Evolutionary conservation across 441 rosid species (phyloP).

Genomic region (Populus trichocarpa): DNA sequence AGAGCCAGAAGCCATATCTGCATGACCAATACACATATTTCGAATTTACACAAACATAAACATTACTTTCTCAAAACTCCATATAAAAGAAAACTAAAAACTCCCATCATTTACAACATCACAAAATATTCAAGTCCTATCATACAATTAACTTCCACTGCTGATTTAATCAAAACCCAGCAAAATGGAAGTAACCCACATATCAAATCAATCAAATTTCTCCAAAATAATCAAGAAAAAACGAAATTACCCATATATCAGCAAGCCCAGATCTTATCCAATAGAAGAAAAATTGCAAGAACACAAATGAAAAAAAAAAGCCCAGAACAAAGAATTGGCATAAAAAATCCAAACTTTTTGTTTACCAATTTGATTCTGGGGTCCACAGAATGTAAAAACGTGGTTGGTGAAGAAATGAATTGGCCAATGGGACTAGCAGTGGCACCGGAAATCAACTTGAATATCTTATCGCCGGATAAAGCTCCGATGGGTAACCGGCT

Average conservation of each 20-base stretch:
- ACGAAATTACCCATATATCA: not conserved
- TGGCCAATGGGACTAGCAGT: slow-evolving; percentile 88
- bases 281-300: not conserved
- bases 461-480: slow-evolving; percentile 67
- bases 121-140: not conserved
- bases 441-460: slow-evolving; percentile 67
- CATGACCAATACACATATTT: slow-evolving; percentile 19
- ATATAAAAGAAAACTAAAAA: not conserved
- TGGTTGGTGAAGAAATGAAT: slow-evolving; percentile 74
- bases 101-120: not conserved
- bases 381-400: slow-evolving; percentile 81
- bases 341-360: not conserved
- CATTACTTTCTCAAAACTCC: not conserved
- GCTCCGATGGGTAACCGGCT: slow-evolving; percentile 55
- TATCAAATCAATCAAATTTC: not conserved
- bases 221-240: not conserved
- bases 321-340: not conserved
- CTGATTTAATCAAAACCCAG: not conserved
- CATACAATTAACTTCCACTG: not conserved
- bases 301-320: not conserved
- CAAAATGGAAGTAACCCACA: not conserved
- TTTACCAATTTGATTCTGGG: slow-evolving; percentile 80
- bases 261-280: not conserved
- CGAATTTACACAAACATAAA: not conserved
- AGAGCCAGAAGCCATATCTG: slow-evolving; percentile 89